Percentiles rank a stretch among this genome's conserved stretches.
Evolutionary conservation across 2,329 filamentous ascomycete genomes (phyloP).

Genomic region (Alternaria solani): DNA sequence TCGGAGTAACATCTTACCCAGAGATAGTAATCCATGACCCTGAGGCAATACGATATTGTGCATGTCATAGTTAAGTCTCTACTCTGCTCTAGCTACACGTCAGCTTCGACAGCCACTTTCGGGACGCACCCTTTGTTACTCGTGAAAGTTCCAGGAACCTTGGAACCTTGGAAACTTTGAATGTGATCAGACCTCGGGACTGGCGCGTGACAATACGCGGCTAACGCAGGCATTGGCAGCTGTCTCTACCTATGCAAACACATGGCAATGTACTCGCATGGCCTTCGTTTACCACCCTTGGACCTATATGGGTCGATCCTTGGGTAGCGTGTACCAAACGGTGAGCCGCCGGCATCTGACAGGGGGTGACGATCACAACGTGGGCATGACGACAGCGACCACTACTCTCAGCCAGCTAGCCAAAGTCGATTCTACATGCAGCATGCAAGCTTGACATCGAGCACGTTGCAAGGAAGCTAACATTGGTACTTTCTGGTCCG

Average conservation of each 20-base stretch:
- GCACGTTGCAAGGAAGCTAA: not conserved
- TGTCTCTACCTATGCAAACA: not conserved
- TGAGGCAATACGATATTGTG: not conserved
- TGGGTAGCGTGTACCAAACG: conserved; percentile 7
- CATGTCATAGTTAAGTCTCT: not conserved
- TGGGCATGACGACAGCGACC: not conserved
- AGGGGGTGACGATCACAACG: conserved; percentile 8
- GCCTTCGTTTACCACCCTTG: conserved; percentile 1
- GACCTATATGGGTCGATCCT: conserved; percentile 5
- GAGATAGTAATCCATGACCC: not conserved
- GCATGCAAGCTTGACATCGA: not conserved
- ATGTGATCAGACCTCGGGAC: not conserved
- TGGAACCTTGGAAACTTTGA: not conserved
- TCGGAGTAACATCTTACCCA: not conserved
- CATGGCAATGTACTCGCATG: not conserved
- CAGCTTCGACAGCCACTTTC: not conserved
- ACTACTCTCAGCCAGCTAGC: not conserved
- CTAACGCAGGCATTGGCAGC: not conserved
- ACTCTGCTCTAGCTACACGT: not conserved
- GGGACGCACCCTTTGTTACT: not conserved
- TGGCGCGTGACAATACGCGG: not conserved
- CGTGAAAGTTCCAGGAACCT: conserved; percentile 2
- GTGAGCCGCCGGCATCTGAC: conserved; percentile 8
- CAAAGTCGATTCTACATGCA: not conserved
- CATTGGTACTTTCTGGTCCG: not conserved